These are phyloP conservation scores for Drechslerella coelobrocha DNA, from an alignment of 2,329 filamentous ascomycete species.

Conservation along the genomic window DNA sequence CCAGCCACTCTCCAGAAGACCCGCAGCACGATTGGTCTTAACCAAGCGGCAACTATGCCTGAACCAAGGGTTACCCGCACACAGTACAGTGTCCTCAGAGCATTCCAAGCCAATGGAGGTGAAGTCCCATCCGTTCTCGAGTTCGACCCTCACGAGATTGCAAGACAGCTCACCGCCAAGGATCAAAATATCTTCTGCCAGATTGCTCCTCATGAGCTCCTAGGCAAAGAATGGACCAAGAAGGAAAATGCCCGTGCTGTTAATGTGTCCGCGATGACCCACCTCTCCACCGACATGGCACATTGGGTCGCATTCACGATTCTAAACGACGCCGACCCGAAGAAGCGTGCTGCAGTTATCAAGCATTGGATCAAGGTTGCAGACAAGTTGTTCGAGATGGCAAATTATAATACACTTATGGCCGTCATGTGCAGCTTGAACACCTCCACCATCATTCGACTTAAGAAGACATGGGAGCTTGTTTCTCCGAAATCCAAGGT, in stretches of 20 bases:
- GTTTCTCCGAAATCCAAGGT: constrained; percentile 84
- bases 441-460: constrained; percentile 84
- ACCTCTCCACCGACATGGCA: constrained; percentile 87
- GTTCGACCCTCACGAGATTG: constrained; percentile 88
- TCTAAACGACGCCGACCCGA: constrained; percentile 83
- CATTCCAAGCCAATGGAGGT: constrained; percentile 74
- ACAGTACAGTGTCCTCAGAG: constrained; percentile 73
- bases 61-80: constrained; percentile 77
- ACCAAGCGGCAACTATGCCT: constrained; percentile 59
- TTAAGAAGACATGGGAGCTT: constrained; percentile 90
- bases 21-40: constrained; percentile 31
- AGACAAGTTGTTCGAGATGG: constrained; percentile 80
- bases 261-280: constrained; percentile 93
- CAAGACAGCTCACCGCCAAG: constrained; percentile 89
- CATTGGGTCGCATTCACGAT: constrained; percentile 94
- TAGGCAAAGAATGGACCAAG: constrained; percentile 94
- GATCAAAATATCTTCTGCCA: constrained; percentile 90
- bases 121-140: constrained; percentile 77
- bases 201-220: constrained; percentile 88
- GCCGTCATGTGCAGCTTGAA: constrained; percentile 94
- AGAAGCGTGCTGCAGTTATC: constrained; percentile 86
- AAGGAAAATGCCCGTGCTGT: constrained; percentile 77
- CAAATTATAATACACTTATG: constrained; percentile 97
- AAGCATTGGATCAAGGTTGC: constrained; percentile 99
- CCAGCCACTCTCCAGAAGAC: constrained; percentile 75